Evolutionary conservation across 495 filamentous ascomycete genomes (phyloP).

Genomic region (Annulohypoxylon moriforme): DNA sequence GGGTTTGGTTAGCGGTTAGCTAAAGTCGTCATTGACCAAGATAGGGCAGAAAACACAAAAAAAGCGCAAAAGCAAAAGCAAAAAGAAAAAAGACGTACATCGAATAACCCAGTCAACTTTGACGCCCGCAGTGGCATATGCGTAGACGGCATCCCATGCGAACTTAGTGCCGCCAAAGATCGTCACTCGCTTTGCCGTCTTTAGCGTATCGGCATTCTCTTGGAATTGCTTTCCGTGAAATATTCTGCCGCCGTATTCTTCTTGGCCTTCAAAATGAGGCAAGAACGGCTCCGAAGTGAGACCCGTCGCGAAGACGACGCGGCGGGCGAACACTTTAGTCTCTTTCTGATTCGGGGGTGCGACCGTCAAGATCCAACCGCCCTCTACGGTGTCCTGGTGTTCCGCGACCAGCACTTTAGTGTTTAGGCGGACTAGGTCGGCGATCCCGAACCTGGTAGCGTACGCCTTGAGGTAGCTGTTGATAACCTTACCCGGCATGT

Average conservation of each 20-base stretch:
- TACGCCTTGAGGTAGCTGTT: conserved; percentile 71
- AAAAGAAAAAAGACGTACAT: conserved; percentile 46
- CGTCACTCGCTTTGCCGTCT: conserved; percentile 57
- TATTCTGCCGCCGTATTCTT: conserved; percentile 60
- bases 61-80: background rate
- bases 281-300: conserved; percentile 48
- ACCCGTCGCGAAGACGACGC: conserved; percentile 47
- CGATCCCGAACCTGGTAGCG: conserved; percentile 65
- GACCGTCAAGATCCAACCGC: conserved; percentile 53
- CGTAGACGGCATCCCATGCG: conserved; percentile 77
- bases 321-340: conserved; percentile 41
- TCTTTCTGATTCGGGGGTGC: conserved; percentile 23
- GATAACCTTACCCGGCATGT: conserved; percentile 73
- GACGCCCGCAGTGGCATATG: conserved; percentile 69
- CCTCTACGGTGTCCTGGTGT: conserved; percentile 50
- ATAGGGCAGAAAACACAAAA: background rate
- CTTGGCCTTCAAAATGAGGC: conserved; percentile 48
- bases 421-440: conserved; percentile 61
- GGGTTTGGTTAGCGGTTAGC: conserved; percentile 20
- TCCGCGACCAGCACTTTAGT: conserved; percentile 63
- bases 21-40: background rate
- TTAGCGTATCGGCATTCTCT: conserved; percentile 43
- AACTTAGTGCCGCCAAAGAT: conserved; percentile 78
- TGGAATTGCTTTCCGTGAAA: conserved; percentile 70
- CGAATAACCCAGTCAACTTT: conserved; percentile 84